These are phyloP conservation scores for Ustilago crameri DNA, from an alignment of 1,284 basidiomycete species.

Conservation along the genomic window DNA sequence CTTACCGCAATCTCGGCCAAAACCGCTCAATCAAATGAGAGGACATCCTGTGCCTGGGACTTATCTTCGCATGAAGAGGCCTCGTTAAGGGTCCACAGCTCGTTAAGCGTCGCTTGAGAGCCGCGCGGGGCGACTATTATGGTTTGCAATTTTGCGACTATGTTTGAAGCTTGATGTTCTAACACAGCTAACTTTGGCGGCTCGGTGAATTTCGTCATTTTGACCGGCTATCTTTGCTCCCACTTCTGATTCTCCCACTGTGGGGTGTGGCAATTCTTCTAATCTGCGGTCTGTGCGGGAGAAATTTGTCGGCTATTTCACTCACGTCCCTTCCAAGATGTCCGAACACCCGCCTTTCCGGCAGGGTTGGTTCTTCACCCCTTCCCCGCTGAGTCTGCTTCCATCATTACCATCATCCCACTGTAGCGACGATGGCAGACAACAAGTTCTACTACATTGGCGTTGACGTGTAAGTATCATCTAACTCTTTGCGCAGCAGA, in stretches of 20 bases:
- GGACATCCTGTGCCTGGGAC: too few species aligned
- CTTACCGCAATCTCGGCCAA: background rate
- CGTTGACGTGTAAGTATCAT: constrained; percentile 72
- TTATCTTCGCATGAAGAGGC: background rate
- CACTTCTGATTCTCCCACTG: background rate
- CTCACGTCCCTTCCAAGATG: constrained; percentile 12
- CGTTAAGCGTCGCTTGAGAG: constrained; percentile 18
- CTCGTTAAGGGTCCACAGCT: constrained; percentile 12
- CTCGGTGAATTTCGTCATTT: constrained; percentile 32
- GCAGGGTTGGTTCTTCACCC: too few species aligned
- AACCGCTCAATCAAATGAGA: constrained; percentile 6
- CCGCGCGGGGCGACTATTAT: too few species aligned
- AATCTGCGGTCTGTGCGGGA: constrained; percentile 24
- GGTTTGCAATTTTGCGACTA: too few species aligned
- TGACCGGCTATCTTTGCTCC: constrained; percentile 1
- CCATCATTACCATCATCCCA: background rate
- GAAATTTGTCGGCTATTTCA: constrained; percentile 4
- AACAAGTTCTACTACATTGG: constrained; percentile 71
- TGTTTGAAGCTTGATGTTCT: background rate
- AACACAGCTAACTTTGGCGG: constrained; percentile 18
- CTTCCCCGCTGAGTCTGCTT: background rate
- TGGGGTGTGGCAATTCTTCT: constrained; percentile 7
- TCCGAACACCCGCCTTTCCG: too few species aligned
- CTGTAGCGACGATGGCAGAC: constrained; percentile 15
- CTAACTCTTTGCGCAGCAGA: background rate